phyloP scores from a whole-genome alignment of 2,329 filamentous ascomycete species.

The Aspergillus ochraceus region DNA sequence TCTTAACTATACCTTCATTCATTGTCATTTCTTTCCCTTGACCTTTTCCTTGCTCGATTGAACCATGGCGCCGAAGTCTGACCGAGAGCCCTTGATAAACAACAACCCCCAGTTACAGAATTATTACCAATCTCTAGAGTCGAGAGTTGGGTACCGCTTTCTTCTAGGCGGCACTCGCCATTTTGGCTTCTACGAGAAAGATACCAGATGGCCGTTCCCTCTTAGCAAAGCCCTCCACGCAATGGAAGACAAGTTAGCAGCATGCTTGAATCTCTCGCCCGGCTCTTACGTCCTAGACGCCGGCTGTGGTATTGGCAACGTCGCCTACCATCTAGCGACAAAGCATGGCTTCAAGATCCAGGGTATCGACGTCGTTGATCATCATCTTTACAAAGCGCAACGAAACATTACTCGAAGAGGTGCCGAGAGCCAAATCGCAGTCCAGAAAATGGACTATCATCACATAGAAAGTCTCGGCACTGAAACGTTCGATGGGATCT shows the following conservation, averaged over 20 bases:
- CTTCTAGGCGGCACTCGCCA: conserved; percentile 52
- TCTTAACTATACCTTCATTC: too few relatives aligned
- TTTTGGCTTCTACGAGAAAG: conserved; percentile 51
- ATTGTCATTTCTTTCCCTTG: background rate
- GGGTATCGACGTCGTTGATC: conserved; percentile 52
- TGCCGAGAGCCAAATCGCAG: conserved; percentile 29
- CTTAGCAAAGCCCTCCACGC: conserved; percentile 42
- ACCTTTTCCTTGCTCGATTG: conserved; percentile 11
- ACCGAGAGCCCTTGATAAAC: conserved; percentile 31
- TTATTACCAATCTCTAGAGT: conserved; percentile 50
- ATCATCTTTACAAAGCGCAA: conserved; percentile 48
- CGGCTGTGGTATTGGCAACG: conserved; percentile 39
- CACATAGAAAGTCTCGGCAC: conserved; percentile 44
- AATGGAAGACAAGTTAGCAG: conserved; percentile 54
- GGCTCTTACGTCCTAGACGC: conserved; percentile 40
- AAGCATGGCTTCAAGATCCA: conserved; percentile 41
- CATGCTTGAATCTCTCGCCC: conserved; percentile 36
- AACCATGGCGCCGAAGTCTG: background rate
- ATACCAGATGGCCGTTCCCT: conserved; percentile 52
- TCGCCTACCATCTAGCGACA: conserved; percentile 51
- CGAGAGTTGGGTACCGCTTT: conserved; percentile 34
- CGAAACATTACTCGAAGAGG: conserved; percentile 37
- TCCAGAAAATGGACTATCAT: conserved; percentile 53
- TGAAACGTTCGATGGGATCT: conserved; percentile 51
- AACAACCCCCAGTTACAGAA: conserved; percentile 42